Base-by-base conservation (phyloP, 148 eudicot species). In the Salicornia ramosissima region DNA sequence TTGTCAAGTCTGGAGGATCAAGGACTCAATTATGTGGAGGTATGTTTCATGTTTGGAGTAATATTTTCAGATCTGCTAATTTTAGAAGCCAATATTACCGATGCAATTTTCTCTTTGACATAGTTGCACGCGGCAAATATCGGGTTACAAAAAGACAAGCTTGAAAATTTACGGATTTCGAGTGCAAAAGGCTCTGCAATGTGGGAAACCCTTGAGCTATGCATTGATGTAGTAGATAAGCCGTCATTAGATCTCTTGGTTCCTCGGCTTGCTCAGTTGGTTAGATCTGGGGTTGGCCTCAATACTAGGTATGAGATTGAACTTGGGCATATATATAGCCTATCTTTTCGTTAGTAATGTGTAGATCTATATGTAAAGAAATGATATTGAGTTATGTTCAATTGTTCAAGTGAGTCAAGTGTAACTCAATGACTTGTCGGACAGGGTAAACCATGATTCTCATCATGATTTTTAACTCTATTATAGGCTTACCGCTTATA, bases 181-280 rank as follows among this genome's bases (percentile, higher is more conserved):
- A 84, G 83, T 67, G 98, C 98, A 66, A 93, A 87, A 87, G 86
- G 92, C 70, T 93, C 98, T 75, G 92, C 98, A 33, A 86, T 93
- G 98, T 93, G 98, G 98, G 96, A 93, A 87, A 90, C 98, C 56
- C 95, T 93, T 67, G 95, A 93, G 58, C 78, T 83, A 24, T 93
- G 98, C 74, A 85, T 93, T 70, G 92, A 85, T 51, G 96, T 82
- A 78, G 90, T 86, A 65, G 95, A 93, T 81, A 73, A 82, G 73
- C 86, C 77, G n/a, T 84, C 96, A 43, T 70, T 93, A 74, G 98
- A 93, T 73, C 55, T 81, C 58, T 83, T 90, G 84, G 87, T 90
- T 72, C 98, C 98, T 69, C 91, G 95, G 71, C 90, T 93, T 69
- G 82, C 90, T 71, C 96, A 87, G 82, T 70, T 93, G 86, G 83